These are phyloP conservation scores for Blastobotrys buckinghamii DNA, from an alignment of 1,139 yeast genomes.

Conservation along the genomic window DNA sequence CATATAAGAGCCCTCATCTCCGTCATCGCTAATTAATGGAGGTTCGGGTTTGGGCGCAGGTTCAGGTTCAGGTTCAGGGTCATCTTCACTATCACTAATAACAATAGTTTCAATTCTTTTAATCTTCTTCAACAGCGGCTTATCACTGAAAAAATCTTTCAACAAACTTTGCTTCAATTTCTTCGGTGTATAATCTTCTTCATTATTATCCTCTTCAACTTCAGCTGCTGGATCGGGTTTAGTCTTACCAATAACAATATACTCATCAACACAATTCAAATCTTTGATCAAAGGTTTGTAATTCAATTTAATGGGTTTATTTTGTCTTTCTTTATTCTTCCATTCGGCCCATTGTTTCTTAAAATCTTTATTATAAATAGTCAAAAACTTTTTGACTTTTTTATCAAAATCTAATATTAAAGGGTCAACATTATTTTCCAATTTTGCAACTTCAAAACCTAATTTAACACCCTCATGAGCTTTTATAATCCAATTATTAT, in stretches of 20 bases:
- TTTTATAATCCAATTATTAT: conserved; percentile 6
- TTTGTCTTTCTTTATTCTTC: neutral
- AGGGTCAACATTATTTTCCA: conserved; percentile 9
- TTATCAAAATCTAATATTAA: conserved; percentile 14
- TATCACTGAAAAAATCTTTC: conserved; percentile 1
- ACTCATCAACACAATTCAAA: neutral
- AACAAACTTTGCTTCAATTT: conserved; percentile 1
- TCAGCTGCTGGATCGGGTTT: conserved; percentile 1
- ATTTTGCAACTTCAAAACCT: neutral
- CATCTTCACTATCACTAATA: conserved; percentile 6
- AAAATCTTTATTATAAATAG: neutral
- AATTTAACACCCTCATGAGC: conserved; percentile 7
- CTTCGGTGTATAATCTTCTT: neutral
- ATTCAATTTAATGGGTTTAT: neutral
- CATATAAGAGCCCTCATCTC: no score
- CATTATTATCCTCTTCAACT: neutral
- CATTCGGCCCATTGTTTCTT: neutral
- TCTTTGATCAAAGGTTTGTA: neutral
- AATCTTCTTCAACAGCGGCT: neutral
- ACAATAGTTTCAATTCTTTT: conserved; percentile 4
- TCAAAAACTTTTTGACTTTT: conserved; percentile 8
- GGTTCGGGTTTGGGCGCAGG: no score
- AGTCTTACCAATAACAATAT: neutral
- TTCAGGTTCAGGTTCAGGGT: neutral
- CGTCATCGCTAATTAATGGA: neutral